Evolutionary conservation across 2,329 filamentous ascomycete genomes (phyloP).

Genomic region (Xylaria sp.): DNA sequence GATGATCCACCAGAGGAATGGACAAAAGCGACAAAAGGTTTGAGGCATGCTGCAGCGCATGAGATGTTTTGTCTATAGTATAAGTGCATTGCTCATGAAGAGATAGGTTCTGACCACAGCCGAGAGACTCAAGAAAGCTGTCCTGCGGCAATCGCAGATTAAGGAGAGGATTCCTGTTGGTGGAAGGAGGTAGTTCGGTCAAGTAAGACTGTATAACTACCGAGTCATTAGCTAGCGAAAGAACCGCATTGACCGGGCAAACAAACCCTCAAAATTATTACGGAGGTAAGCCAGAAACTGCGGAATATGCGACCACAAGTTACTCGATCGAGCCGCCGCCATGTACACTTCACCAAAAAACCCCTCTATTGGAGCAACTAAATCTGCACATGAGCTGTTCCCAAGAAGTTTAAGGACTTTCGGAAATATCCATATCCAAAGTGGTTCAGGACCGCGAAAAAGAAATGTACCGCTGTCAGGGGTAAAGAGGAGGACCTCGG

Average conservation of each 20-base stretch:
- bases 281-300: slow-evolving; percentile 62
- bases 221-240: slow-evolving; percentile 37
- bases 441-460: slow-evolving; percentile 67
- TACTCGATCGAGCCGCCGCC: slow-evolving; percentile 56
- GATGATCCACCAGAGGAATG: slow-evolving; percentile 53
- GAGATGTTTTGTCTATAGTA: slow-evolving; percentile 53
- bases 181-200: slow-evolving; percentile 46
- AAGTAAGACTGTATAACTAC: slow-evolving; percentile 42
- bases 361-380: slow-evolving; percentile 63
- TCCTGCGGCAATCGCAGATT: slow-evolving; percentile 55
- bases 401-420: slow-evolving; percentile 68
- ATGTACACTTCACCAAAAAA: slow-evolving; percentile 64
- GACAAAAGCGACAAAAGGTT: slow-evolving; percentile 59
- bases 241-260: background rate
- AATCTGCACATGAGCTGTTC: slow-evolving; percentile 58
- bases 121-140: slow-evolving; percentile 49
- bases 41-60: slow-evolving; percentile 60
- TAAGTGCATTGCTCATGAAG: slow-evolving; percentile 55
- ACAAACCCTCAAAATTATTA: slow-evolving; percentile 59
- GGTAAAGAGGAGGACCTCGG: slow-evolving; percentile 69
- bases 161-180: slow-evolving; percentile 46
- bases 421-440: slow-evolving; percentile 74
- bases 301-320: slow-evolving; percentile 61
- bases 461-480: slow-evolving; percentile 57
- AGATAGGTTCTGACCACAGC: slow-evolving; percentile 36